These are phyloP conservation scores for Pseudocercospora fijiensis DNA, from an alignment of 2,329 filamentous ascomycete species.

Conservation along the genomic window DNA sequence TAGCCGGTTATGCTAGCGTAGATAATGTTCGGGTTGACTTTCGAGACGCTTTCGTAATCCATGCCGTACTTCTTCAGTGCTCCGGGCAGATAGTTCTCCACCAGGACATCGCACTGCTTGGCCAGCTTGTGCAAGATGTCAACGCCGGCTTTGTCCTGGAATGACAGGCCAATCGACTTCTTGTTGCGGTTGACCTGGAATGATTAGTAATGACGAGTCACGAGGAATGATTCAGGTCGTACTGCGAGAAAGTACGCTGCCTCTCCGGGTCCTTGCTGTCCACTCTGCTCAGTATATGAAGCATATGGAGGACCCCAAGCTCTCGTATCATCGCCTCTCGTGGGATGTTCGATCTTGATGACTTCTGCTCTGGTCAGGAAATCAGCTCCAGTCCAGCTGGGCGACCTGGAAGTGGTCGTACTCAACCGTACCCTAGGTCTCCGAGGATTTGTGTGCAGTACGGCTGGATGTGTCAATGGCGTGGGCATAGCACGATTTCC, in stretches of 20 bases:
- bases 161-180: constrained; percentile 87
- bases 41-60: constrained; percentile 77
- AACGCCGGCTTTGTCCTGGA: constrained; percentile 79
- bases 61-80: constrained; percentile 85
- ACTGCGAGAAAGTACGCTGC: constrained; percentile 93
- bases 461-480: constrained; percentile 58
- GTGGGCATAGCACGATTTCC: background rate
- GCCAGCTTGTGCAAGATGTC: constrained; percentile 83
- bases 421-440: constrained; percentile 76
- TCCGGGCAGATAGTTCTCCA: constrained; percentile 94
- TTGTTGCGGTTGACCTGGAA: constrained; percentile 96
- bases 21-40: constrained; percentile 81
- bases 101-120: constrained; percentile 82
- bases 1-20: constrained; percentile 98
- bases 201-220: background rate
- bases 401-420: constrained; percentile 32
- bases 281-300: constrained; percentile 59
- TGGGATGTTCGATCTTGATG: constrained; percentile 95
- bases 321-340: constrained; percentile 85
- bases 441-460: constrained; percentile 97
- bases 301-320: constrained; percentile 97
- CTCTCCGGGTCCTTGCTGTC: constrained; percentile 69
- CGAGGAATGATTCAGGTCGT: constrained; percentile 34
- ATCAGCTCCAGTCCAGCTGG: constrained; percentile 33
- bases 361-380: constrained; percentile 71